A percentile compares a stretch with the other conserved stretches of the same genome.
These are phyloP conservation scores for Spencermartinsiella ligniputridi DNA, from an alignment of 1,139 yeast genomes.

Conservation along the genomic window DNA sequence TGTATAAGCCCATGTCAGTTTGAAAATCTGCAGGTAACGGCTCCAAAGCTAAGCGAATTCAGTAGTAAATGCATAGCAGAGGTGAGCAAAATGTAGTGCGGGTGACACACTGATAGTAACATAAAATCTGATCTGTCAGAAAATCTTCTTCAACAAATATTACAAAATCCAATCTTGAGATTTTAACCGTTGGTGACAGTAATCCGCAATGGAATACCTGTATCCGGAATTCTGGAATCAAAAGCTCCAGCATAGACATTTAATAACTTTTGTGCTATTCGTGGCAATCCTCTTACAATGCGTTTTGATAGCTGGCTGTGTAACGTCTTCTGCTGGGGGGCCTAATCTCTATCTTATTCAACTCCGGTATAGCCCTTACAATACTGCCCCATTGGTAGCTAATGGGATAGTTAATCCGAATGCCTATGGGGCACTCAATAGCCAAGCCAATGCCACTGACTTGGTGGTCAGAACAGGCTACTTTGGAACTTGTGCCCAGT, in stretches of 20 bases:
- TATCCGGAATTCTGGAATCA: slow-evolving; percentile 3
- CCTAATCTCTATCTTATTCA: slow-evolving; percentile 24
- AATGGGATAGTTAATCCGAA: slow-evolving; percentile 22
- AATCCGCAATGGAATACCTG: background rate
- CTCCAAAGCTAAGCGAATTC: too few species aligned
- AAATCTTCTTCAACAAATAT: too few species aligned
- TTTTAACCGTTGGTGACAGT: too few species aligned
- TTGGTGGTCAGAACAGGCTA: slow-evolving; percentile 25
- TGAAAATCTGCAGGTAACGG: too few species aligned
- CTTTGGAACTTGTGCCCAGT: slow-evolving; percentile 26
- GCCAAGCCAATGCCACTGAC: slow-evolving; percentile 15
- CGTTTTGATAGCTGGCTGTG: slow-evolving; percentile 25
- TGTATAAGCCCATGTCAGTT: too few species aligned
- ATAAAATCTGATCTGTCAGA: too few species aligned
- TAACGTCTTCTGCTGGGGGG: slow-evolving; percentile 17
- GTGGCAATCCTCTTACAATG: slow-evolving; percentile 21
- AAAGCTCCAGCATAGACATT: slow-evolving; percentile 19
- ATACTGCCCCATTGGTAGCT: slow-evolving; percentile 12
- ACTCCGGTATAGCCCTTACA: slow-evolving; percentile 20
- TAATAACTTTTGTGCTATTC: slow-evolving; percentile 19
- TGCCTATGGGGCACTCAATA: slow-evolving; percentile 18
- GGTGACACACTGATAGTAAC: too few species aligned
- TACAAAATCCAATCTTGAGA: too few species aligned
- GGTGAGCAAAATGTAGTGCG: too few species aligned
- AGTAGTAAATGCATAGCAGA: too few species aligned